phyloP scores from a whole-genome alignment of 75 land plant species.

The Isoetes taiwanensis region DNA sequence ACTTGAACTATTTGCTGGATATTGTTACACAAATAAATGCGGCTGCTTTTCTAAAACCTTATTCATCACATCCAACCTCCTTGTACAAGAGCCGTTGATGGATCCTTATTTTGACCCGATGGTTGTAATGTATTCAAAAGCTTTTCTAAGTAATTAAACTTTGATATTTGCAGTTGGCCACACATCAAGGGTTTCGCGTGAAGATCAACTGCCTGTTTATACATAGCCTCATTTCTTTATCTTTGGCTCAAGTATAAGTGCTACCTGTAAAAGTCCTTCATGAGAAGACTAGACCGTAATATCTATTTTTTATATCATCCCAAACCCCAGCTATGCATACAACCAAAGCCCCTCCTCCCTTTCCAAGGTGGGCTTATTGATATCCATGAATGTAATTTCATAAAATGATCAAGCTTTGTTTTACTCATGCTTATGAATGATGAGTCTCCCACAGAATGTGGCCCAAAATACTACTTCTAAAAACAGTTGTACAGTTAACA shows the following conservation, averaged over 20 bases:
- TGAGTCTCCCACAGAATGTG: no score
- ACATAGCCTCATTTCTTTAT: constrained; percentile 87
- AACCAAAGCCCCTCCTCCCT: no score
- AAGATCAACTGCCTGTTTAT: constrained; percentile 89
- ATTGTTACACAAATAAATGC: constrained; percentile 90
- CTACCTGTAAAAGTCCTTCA: constrained; percentile 61
- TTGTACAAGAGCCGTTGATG: constrained; percentile 89
- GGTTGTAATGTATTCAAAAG: constrained; percentile 60
- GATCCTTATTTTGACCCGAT: constrained; percentile 77
- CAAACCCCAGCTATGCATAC: no score
- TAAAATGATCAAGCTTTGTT: no score
- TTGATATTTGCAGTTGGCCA: constrained; percentile 99
- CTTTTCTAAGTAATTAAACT: constrained; percentile 93
- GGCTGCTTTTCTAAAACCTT: constrained; percentile 98
- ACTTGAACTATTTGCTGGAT: constrained; percentile 93
- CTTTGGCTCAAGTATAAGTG: constrained; percentile 97
- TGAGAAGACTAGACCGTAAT: no score
- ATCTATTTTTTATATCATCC: no score
- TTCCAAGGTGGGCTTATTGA: no score
- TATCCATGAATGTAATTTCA: no score
- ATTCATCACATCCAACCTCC: constrained; percentile 99
- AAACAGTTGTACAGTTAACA: no score
- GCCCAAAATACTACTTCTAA: no score
- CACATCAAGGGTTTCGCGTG: constrained; percentile 86
- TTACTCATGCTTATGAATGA: no score